These are phyloP conservation scores for Caryopteris hybrid DNA, from an alignment of 305 asterid species.

Conservation along the genomic window DNA sequence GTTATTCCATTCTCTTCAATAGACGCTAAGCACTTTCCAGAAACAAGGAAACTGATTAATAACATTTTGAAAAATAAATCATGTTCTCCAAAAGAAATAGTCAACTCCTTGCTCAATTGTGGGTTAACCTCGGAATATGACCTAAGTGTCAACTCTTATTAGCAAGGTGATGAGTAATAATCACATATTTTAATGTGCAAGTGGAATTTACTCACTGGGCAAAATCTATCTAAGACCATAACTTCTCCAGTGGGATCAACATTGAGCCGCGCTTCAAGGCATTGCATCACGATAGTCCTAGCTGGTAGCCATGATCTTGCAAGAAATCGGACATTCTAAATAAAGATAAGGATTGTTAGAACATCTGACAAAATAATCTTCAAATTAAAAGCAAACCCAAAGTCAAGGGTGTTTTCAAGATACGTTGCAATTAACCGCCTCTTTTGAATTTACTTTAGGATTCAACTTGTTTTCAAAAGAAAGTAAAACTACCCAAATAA, in stretches of 20 bases:
- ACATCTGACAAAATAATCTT: neutral
- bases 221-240: constrained; percentile 55
- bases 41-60: neutral
- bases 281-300: constrained; percentile 62
- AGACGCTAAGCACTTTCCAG: neutral
- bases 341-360: constrained; percentile 9
- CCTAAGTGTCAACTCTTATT: neutral
- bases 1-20: neutral
- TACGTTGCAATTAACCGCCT: neutral
- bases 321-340: constrained; percentile 51
- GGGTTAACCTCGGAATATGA: neutral
- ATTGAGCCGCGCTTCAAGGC: constrained; percentile 59
- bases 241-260: constrained; percentile 73
- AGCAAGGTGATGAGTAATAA: neutral
- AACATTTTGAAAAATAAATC: neutral
- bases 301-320: constrained; percentile 89
- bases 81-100: neutral
- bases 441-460: neutral
- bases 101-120: neutral
- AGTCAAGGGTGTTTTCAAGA: neutral
- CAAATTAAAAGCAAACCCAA: neutral
- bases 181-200: neutral
- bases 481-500: neutral
- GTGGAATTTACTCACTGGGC: constrained; percentile 58
- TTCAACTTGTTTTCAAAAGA: neutral